Evolutionary conservation across 768 basidiomycete species (phyloP), one percentile per base, ranked within the genome.

Genomic region (Sarcodon aspratus): DNA sequence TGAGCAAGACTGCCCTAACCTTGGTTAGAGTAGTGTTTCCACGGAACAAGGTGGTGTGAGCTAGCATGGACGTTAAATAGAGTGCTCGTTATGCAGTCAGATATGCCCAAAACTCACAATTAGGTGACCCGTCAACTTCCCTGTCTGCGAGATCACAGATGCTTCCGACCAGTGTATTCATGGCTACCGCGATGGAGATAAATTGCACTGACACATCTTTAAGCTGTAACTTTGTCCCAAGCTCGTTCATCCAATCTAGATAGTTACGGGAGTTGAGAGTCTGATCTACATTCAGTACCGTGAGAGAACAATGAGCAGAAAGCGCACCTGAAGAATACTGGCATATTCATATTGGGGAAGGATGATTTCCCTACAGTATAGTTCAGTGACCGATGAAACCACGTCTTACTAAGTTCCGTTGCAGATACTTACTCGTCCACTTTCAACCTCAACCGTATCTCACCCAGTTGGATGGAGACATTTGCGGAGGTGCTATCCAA

Each of bases 41-140:
- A 78, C 89, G 50, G 81, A 83, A 87, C 12, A 91, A 66, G 1
- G 85, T 89, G 57, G 79, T 80, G 53, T 84, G 83, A 7, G 86
- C 86, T 89, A 55, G 7, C 35, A 8, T 9, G 17, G 13, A 5
- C 27, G 40, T 17, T 15, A 9, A 42, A 38, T 18, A 27, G 40
- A 27, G 40, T 47, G 36, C 36, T 33, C n/a, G 32, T 13, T 27
- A 49, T 51, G 42, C 27, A 13, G n/a, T 36, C 45, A 47, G 46
- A 33, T 12, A 49, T 36, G 6, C 21, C 45, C 6, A 36, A n/a
- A 13, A 63, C 77, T 65, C 60, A 87, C 85, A 83, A 40, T 72
- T 72, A 35, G 78, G 69, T 15, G 83, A 76, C 33, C 73, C 76
- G 47, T 82, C 82, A 12, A 92, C 79, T 62, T 90, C 86, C 51